A percentile compares a stretch with the other conserved stretches of the same genome.
phyloP scores from a whole-genome alignment of 2,329 filamentous ascomycete species.

The Graphilbum fragrans region DNA sequence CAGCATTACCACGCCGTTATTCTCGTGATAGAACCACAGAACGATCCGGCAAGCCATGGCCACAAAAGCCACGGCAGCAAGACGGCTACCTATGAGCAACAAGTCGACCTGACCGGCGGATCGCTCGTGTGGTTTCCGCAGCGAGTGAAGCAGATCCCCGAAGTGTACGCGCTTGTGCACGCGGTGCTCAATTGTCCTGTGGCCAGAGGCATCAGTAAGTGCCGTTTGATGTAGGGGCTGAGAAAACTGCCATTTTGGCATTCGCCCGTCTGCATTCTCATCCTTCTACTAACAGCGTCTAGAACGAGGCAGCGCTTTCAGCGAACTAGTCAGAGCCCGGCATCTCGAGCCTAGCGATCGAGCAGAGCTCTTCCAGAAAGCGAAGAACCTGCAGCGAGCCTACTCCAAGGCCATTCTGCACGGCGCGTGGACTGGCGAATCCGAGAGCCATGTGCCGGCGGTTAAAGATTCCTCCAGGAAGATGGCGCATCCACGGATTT shows the following conservation, averaged over 20 bases:
- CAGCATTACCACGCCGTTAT: background rate
- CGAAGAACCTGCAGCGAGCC: slow-evolving; percentile 1
- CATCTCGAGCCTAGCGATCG: background rate
- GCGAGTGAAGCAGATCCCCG: slow-evolving; percentile 2
- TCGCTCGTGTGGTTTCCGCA: background rate
- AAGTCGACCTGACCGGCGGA: background rate
- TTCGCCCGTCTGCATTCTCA: too few species aligned
- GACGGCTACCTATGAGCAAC: background rate
- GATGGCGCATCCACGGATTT: background rate
- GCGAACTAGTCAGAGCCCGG: background rate
- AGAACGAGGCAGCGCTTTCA: slow-evolving; percentile 1
- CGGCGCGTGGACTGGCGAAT: background rate
- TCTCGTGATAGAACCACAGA: background rate
- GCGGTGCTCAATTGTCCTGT: slow-evolving; percentile 3
- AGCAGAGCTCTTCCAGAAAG: background rate
- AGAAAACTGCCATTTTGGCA: too few species aligned
- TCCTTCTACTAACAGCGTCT: background rate
- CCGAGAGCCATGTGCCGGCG: background rate
- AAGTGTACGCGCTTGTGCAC: slow-evolving; percentile 8
- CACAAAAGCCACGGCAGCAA: background rate
- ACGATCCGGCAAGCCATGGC: background rate
- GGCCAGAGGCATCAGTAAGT: background rate
- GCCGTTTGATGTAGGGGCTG: background rate
- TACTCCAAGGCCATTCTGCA: background rate
- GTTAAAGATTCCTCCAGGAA: background rate